Percentiles rank a stretch among this genome's conserved stretches.
These are phyloP conservation scores for Pestalotiopsis sp. DNA, from an alignment of 2,329 filamentous ascomycete species.

Conservation along the genomic window DNA sequence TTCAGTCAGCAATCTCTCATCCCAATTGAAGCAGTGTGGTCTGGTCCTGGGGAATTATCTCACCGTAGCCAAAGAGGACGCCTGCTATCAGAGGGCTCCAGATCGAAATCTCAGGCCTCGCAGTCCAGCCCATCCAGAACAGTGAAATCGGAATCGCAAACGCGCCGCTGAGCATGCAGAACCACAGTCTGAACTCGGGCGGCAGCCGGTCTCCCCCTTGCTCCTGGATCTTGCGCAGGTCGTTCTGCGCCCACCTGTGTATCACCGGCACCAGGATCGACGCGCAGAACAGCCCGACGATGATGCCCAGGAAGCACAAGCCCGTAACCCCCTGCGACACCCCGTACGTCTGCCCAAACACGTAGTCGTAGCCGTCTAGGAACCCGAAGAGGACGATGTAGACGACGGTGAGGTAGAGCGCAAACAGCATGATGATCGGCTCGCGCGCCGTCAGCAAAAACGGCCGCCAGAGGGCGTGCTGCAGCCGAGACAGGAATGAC, in stretches of 20 bases:
- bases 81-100: slow-evolving; percentile 42
- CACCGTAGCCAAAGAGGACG: slow-evolving; percentile 41
- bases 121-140: slow-evolving; percentile 50
- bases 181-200: slow-evolving; percentile 38
- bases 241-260: slow-evolving; percentile 27
- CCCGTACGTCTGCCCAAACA: slow-evolving; percentile 42
- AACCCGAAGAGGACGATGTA: slow-evolving; percentile 55
- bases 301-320: slow-evolving; percentile 40
- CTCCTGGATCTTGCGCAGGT: slow-evolving; percentile 10
- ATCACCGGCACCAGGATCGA: slow-evolving; percentile 29
- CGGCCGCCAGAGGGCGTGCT: slow-evolving; percentile 25
- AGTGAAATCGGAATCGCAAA: slow-evolving; percentile 41
- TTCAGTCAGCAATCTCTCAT: neutral
- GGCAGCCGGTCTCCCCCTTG: slow-evolving; percentile 14
- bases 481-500: slow-evolving; percentile 23
- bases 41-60: neutral
- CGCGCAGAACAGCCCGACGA: slow-evolving; percentile 37
- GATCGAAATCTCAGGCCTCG: slow-evolving; percentile 25
- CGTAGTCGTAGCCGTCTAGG: slow-evolving; percentile 47
- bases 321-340: slow-evolving; percentile 41
- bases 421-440: slow-evolving; percentile 41
- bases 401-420: slow-evolving; percentile 48
- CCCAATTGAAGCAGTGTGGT: neutral
- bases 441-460: slow-evolving; percentile 35
- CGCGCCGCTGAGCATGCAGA: slow-evolving; percentile 40